A percentile compares a stretch with the other conserved stretches of the same genome.
These are phyloP conservation scores for Stachybotrys chartarum DNA, from an alignment of 2,329 filamentous ascomycete genomes.

Conservation along the genomic window DNA sequence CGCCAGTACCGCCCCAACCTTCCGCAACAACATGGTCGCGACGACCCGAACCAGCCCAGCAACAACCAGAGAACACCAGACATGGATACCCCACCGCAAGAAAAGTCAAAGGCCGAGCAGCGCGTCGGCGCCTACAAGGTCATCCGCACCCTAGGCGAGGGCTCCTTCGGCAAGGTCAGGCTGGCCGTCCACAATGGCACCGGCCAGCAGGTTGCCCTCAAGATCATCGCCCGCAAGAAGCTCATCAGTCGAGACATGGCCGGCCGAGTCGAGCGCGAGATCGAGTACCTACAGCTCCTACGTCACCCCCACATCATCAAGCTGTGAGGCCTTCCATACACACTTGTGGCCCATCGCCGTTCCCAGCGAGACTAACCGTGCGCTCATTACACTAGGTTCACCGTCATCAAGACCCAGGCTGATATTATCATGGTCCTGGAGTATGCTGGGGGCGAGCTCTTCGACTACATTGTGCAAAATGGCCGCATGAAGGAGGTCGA, in stretches of 20 bases:
- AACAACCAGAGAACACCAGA: constrained; percentile 23
- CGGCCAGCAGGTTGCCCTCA: constrained; percentile 91
- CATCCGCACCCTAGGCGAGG: constrained; percentile 85
- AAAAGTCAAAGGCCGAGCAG: constrained; percentile 62
- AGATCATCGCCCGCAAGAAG: constrained; percentile 96
- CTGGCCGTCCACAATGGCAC: constrained; percentile 88
- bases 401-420: constrained; percentile 86
- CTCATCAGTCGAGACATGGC: constrained; percentile 97
- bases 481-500: constrained; percentile 86
- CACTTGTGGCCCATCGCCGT: neutral
- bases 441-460: constrained; percentile 92
- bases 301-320: constrained; percentile 99
- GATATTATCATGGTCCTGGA: constrained; percentile 99
- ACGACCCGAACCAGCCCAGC: constrained; percentile 9
- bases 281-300: constrained; percentile 92
- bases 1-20: constrained; percentile 18
- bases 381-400: constrained; percentile 53
- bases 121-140: constrained; percentile 89
- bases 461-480: constrained; percentile 95
- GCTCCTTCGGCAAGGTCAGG: constrained; percentile 98
- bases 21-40: constrained; percentile 14
- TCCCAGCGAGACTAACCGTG: constrained; percentile 4
- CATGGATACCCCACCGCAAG: constrained; percentile 26
- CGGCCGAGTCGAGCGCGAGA: constrained; percentile 92
- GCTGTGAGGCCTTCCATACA: constrained; percentile 50